Evolutionary conservation across 2,329 filamentous ascomycete genomes (phyloP).

Genomic region (Pseudogymnoascus pannorum): DNA sequence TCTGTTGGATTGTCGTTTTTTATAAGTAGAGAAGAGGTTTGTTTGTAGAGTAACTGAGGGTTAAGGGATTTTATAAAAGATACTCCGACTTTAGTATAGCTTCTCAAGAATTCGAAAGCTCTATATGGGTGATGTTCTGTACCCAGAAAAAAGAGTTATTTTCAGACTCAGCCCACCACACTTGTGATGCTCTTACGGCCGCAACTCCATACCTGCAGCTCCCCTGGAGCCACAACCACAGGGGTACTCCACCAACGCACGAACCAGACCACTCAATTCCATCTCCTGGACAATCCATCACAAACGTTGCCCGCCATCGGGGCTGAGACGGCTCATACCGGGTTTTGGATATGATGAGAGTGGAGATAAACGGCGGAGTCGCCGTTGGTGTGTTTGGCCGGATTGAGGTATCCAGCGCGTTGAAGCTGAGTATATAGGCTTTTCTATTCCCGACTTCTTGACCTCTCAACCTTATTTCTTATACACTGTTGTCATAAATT

Average conservation of each 20-base stretch:
- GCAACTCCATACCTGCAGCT: not conserved
- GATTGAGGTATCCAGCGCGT: not conserved
- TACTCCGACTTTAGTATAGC: not conserved
- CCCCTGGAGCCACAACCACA: not conserved
- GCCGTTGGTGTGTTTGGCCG: not conserved
- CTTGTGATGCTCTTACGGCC: not conserved
- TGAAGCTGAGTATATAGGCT: not conserved
- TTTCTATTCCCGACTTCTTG: not conserved
- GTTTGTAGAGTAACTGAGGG: not conserved
- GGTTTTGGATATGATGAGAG: not conserved
- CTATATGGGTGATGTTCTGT: not conserved
- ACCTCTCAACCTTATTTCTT: not conserved
- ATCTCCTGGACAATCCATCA: not conserved
- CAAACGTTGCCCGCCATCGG: not conserved
- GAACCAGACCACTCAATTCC: not conserved
- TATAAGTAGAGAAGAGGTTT: not conserved
- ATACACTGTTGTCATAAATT: not conserved
- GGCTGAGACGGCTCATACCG: not conserved
- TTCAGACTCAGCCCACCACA: not conserved
- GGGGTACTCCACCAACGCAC: not conserved
- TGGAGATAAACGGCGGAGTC: not conserved
- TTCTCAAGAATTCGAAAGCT: not conserved
- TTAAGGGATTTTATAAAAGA: not conserved
- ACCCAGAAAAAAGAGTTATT: not conserved
- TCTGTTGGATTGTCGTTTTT: not conserved